Evolutionary conservation across 1,284 basidiomycete species (phyloP).

Genomic region (Apiotrichum brassicae): DNA sequence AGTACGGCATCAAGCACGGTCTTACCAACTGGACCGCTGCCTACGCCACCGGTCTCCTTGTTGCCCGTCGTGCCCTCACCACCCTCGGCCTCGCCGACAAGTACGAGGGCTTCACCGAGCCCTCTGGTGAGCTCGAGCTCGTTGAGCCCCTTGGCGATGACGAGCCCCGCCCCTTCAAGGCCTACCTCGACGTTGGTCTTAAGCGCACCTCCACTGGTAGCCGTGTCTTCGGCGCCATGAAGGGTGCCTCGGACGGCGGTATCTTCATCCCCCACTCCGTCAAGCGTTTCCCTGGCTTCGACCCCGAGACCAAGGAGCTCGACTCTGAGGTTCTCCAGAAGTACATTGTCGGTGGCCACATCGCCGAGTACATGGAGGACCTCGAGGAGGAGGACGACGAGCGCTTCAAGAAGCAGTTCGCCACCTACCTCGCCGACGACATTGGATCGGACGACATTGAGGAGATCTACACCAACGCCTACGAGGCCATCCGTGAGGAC

Average conservation of each 20-base stretch:
- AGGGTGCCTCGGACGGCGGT: constrained; percentile 97
- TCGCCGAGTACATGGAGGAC: constrained; percentile 99
- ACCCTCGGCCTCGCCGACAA: constrained; percentile 98
- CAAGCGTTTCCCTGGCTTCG: constrained; percentile 98
- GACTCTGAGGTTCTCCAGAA: constrained; percentile 93
- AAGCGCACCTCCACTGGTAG: constrained; percentile 97
- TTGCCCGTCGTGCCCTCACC: constrained; percentile 87
- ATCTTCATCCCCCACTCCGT: constrained; percentile 97
- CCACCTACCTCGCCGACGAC: constrained; percentile 90
- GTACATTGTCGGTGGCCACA: constrained; percentile 97
- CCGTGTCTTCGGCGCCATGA: constrained; percentile 97
- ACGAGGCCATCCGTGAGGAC: constrained; percentile 92
- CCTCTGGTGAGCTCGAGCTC: constrained; percentile 76
- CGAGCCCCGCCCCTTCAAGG: constrained; percentile 96
- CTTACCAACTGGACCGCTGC: constrained; percentile 98
- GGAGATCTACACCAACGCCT: constrained; percentile 86
- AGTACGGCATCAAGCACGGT: constrained; percentile 97
- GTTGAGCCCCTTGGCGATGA: constrained; percentile 86
- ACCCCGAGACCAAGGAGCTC: constrained; percentile 87
- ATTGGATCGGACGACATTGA: constrained; percentile 96
- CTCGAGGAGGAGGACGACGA: constrained; percentile 99
- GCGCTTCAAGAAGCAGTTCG: constrained; percentile 98
- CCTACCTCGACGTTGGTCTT: constrained; percentile 96
- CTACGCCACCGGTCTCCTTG: constrained; percentile 95
- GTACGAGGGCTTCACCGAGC: constrained; percentile 92